Evolutionary conservation across 2,329 filamentous ascomycete species (phyloP).

Genomic region (Elsinoe necatrix): DNA sequence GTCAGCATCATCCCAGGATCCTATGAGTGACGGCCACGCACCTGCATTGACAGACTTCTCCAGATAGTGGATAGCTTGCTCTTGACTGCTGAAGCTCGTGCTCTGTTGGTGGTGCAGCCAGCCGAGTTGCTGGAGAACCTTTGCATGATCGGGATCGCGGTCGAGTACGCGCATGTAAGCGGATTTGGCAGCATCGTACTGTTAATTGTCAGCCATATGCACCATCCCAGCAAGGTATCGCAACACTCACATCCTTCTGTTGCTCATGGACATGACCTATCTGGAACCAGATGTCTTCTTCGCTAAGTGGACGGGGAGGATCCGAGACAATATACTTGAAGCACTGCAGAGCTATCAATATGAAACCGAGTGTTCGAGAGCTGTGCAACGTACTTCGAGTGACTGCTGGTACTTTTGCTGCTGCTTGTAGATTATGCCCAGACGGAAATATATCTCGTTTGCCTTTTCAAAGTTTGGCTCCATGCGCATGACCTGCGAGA

Average conservation of each 20-base stretch:
- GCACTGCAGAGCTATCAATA: constrained; percentile 52
- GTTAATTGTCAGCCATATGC: constrained; percentile 24
- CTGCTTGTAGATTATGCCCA: constrained; percentile 99
- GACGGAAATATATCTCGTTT: constrained; percentile 95
- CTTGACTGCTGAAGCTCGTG: constrained; percentile 81
- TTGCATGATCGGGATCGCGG: constrained; percentile 89
- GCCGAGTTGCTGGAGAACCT: constrained; percentile 93
- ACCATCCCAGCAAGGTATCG: background rate
- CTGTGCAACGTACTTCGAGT: constrained; percentile 58
- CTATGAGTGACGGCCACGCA: constrained; percentile 39
- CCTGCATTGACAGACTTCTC: constrained; percentile 93
- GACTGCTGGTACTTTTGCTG: constrained; percentile 89
- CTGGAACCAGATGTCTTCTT: constrained; percentile 99
- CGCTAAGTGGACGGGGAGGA: constrained; percentile 81
- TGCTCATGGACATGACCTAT: constrained; percentile 98
- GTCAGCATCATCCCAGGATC: constrained; percentile 20
- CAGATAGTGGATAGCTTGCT: constrained; percentile 91
- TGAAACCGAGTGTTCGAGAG: constrained; percentile 15
- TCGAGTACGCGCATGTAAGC: constrained; percentile 92
- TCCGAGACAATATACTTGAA: constrained; percentile 97
- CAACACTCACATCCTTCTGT: constrained; percentile 79
- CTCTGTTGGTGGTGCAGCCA: constrained; percentile 98
- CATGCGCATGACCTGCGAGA: constrained; percentile 98
- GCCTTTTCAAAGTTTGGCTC: constrained; percentile 96
- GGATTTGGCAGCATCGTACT: constrained; percentile 89